Percentiles rank a stretch among this genome's conserved stretches.
Conservation (phyloP, 371 early-diverging fungal genomes). For the Chytridium lagenaria region DNA sequence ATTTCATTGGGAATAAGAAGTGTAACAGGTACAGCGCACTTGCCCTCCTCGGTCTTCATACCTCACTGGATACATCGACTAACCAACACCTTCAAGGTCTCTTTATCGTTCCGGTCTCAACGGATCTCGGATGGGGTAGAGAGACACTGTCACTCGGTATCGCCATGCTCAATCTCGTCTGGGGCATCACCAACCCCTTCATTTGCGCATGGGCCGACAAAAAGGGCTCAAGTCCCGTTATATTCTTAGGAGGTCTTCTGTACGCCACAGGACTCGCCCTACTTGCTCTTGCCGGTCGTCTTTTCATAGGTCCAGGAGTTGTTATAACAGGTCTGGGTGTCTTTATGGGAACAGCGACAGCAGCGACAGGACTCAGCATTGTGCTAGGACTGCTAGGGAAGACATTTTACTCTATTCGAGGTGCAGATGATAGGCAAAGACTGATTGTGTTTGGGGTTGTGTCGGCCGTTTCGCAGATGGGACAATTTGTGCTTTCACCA, state of each 20-base stretch:
- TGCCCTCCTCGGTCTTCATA: neutral
- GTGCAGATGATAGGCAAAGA: slow-evolving; percentile 11
- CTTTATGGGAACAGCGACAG: slow-evolving; percentile 7
- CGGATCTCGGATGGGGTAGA: slow-evolving; percentile 14
- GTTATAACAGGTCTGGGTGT: slow-evolving; percentile 9
- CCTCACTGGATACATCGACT: neutral
- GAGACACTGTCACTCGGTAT: neutral
- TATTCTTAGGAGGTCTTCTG: slow-evolving; percentile 4
- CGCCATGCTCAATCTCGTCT: neutral
- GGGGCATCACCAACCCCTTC: slow-evolving; percentile 15
- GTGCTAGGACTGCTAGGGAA: slow-evolving; percentile 16
- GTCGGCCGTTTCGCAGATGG: slow-evolving; percentile 23
- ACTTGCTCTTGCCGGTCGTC: neutral
- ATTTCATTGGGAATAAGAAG: slow-evolving; percentile 16
- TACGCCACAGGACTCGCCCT: slow-evolving; percentile 8
- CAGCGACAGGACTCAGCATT: slow-evolving; percentile 8
- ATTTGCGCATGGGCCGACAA: slow-evolving; percentile 19
- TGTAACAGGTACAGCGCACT: neutral
- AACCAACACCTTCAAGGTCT: slow-evolving; percentile 1
- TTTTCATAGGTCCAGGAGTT: neutral
- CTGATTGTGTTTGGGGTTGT: slow-evolving; percentile 29
- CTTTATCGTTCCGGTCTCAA: slow-evolving; percentile 4
- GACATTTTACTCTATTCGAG: slow-evolving; percentile 2
- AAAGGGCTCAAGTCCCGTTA: neutral
- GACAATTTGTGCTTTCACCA: slow-evolving; percentile 28